Conservation (phyloP, 2,329 filamentous ascomycete genomes). For the Fusarium multiceps region DNA sequence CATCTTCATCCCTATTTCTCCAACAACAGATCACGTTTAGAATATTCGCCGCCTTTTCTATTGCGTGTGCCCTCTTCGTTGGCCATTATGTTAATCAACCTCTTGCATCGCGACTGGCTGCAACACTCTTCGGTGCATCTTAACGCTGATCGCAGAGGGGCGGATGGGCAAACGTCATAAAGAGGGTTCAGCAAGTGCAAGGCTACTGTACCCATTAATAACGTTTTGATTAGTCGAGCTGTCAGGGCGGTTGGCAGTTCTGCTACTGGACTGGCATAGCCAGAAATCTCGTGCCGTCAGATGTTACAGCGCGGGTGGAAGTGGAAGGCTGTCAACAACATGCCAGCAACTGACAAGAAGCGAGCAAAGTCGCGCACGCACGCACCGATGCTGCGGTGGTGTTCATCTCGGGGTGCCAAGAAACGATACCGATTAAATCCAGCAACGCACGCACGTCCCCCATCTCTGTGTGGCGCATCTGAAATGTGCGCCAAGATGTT, state of each 20-base stretch:
- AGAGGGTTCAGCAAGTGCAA: neutral
- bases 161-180: constrained; percentile 9
- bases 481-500: constrained; percentile 29
- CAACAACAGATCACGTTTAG: neutral
- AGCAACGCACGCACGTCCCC: constrained; percentile 32
- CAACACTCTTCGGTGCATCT: constrained; percentile 3
- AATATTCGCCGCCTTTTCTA: neutral
- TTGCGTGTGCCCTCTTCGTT: neutral
- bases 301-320: neutral
- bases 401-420: constrained; percentile 40
- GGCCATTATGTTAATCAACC: neutral
- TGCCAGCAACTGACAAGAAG: constrained; percentile 13
- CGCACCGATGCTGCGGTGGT: constrained; percentile 25
- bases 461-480: constrained; percentile 33
- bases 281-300: neutral
- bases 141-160: constrained; percentile 11
- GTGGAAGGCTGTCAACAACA: constrained; percentile 14
- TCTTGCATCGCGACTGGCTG: constrained; percentile 1
- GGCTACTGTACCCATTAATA: neutral
- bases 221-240: constrained; percentile 5
- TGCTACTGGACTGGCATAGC: neutral
- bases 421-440: constrained; percentile 41
- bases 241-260: neutral
- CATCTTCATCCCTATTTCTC: neutral
- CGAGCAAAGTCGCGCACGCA: constrained; percentile 36